Base-by-base conservation (phyloP, 2,329 filamentous ascomycete genomes). In the Malbranchea cinnamomea region DNA sequence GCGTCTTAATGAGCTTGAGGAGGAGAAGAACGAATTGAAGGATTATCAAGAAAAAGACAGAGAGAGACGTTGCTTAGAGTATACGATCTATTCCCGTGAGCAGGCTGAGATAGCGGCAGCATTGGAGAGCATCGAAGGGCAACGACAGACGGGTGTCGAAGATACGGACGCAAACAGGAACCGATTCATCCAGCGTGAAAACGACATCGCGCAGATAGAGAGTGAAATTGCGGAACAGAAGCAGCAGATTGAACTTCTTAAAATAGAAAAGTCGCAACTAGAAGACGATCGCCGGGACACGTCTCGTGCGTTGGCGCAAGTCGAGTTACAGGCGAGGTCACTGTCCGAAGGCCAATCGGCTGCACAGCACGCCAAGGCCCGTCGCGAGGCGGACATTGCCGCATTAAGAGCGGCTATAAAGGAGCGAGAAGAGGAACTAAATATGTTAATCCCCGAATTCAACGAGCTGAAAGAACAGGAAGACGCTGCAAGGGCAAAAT, bases 41-140 rank as follows among this genome's bases (percentile, higher is more conserved):
- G 84, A 77, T 5, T 98, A 85, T 50, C 89, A 95, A 53, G 84
- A 93, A 37, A 93, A 91, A 52, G 89, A 98, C 45, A 75, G 80
- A 34, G 85, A 98, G 54, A 74, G 84, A 35, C 69, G 85, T 40
- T 94, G 85, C 50, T 65, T 98, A 26, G 83, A 95, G 53, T 95
- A 95, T 50, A 89, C 85, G 1, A 85, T 93, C 45, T 84, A 93
- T 54, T 77, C 89, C 42, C 77, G 82, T 37, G 83, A 94, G 46
- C 84, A 95, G 49, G 69, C 77, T 11, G 77, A 79, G 13, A 74
- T 93, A 20, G 67, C 78, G 35, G 71, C 74, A 25, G 73, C 78
- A 3, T 67, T 98, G 11, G 81, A 89, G 32, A 75, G 76, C 33
- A 74, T 98, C 23, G 87, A 95, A 41, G 77, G 78, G 34, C 71